A percentile compares a stretch with the other conserved stretches of the same genome.
These are phyloP conservation scores for Panellus pusillus DNA, from an alignment of 768 basidiomycete species.

Conservation along the genomic window DNA sequence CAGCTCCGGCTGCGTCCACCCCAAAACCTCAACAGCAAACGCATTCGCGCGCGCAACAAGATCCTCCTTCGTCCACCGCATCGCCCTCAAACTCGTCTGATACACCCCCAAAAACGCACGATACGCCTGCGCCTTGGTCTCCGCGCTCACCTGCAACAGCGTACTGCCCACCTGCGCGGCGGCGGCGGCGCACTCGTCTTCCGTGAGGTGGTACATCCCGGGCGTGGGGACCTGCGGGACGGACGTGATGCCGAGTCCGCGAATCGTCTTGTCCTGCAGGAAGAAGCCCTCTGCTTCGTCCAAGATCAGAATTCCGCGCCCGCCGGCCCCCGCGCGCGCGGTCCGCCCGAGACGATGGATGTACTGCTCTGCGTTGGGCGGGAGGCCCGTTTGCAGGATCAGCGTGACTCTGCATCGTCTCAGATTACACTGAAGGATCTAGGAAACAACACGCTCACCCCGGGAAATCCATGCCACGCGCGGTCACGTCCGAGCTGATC, in stretches of 20 bases:
- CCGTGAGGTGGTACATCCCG: constrained; percentile 7
- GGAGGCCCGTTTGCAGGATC: constrained; percentile 64
- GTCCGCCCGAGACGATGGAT: constrained; percentile 80
- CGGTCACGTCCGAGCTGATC: constrained; percentile 57
- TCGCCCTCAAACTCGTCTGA: constrained; percentile 35
- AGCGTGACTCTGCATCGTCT: constrained; percentile 46
- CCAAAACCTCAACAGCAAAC: constrained; percentile 36
- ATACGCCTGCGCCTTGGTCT: constrained; percentile 52
- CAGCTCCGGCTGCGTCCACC: constrained; percentile 33
- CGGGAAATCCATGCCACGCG: constrained; percentile 70
- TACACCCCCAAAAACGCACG: constrained; percentile 61
- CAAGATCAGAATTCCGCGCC: constrained; percentile 58
- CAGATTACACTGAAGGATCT: neutral
- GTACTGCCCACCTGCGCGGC: constrained; percentile 24
- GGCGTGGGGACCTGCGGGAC: constrained; percentile 27
- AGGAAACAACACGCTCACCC: constrained; percentile 34
- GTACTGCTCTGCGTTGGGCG: constrained; percentile 72
- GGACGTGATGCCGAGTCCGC: constrained; percentile 38
- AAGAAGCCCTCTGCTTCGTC: constrained; percentile 52
- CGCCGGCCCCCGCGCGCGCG: constrained; percentile 68
- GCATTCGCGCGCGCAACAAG: constrained; percentile 42
- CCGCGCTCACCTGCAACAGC: constrained; percentile 34
- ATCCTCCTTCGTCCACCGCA: constrained; percentile 39
- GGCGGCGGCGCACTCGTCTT: constrained; percentile 18
- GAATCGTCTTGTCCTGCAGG: constrained; percentile 40